A percentile compares a stretch with the other conserved stretches of the same genome.
Conservation (phyloP, 108 stramenopile species). For the Pseudonitzschia multiseries region DNA sequence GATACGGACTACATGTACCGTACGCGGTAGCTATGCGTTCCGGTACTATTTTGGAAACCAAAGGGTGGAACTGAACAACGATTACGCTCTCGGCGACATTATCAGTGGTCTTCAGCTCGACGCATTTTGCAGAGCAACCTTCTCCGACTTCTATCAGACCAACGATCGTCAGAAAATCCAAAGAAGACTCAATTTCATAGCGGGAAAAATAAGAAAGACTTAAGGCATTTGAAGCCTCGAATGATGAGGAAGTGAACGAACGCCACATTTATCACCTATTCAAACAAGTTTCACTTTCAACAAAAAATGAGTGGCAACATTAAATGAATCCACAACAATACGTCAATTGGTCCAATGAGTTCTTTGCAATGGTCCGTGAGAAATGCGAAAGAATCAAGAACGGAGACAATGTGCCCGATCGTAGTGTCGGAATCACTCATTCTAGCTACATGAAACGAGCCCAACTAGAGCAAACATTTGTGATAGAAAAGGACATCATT, state of each 20-base stretch:
- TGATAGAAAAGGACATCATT: neutral
- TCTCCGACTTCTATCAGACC: neutral
- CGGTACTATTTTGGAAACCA: constrained; percentile 24
- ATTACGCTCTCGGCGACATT: too few species aligned
- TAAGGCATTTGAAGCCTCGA: constrained; percentile 6
- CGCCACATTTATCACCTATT: too few species aligned
- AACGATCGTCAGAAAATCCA: constrained; percentile 8
- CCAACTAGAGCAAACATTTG: too few species aligned
- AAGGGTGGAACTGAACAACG: too few species aligned
- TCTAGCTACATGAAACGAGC: too few species aligned
- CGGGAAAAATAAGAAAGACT: constrained; percentile 20
- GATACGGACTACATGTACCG: constrained; percentile 38
- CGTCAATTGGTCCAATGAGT: constrained; percentile 22
- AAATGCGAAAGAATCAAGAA: constrained; percentile 22
- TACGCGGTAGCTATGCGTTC: constrained; percentile 18
- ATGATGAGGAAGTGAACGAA: too few species aligned
- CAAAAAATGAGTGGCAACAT: neutral
- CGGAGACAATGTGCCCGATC: neutral
- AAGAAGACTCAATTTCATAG: constrained; percentile 5
- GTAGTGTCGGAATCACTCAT: too few species aligned
- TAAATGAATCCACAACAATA: neutral
- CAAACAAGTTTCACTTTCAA: too few species aligned
- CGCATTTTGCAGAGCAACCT: too few species aligned
- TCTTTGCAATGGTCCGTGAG: constrained; percentile 24
- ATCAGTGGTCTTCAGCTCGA: too few species aligned